Percentiles rank a stretch among this genome's conserved stretches.
These are phyloP conservation scores for Podosphaera fusca DNA, from an alignment of 2,329 filamentous ascomycete species.

Conservation along the genomic window DNA sequence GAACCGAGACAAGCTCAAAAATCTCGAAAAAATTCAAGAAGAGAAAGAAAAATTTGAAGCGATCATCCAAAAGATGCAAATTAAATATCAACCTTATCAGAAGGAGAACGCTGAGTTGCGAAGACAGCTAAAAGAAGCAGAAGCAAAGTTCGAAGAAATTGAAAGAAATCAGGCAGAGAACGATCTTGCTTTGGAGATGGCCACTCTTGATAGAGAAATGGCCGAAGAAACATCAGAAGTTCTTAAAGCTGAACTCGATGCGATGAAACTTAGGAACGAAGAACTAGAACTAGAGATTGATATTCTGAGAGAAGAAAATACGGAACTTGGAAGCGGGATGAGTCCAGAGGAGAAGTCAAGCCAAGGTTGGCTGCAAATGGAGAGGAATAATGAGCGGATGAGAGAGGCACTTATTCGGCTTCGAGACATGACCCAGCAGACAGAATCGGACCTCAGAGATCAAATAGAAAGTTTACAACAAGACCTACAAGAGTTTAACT, in stretches of 20 bases:
- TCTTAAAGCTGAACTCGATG: conserved; percentile 57
- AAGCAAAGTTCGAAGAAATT: conserved; percentile 42
- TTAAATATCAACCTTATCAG: conserved; percentile 68
- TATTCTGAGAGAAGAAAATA: conserved; percentile 67
- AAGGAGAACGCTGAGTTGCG: conserved; percentile 57
- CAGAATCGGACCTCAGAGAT: conserved; percentile 55
- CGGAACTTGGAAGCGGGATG: conserved; percentile 64
- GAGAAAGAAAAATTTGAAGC: conserved; percentile 59
- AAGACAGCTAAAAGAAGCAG: conserved; percentile 54
- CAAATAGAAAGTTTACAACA: conserved; percentile 54
- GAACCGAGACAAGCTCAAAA: conserved; percentile 65
- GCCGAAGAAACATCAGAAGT: conserved; percentile 80
- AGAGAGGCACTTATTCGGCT: conserved; percentile 66
- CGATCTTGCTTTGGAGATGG: conserved; percentile 66
- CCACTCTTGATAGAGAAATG: conserved; percentile 81
- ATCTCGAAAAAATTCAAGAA: conserved; percentile 49
- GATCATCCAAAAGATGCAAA: conserved; percentile 77
- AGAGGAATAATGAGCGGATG: conserved; percentile 70
- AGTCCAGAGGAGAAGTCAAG: conserved; percentile 69
- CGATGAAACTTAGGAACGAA: conserved; percentile 51
- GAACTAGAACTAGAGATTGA: conserved; percentile 78
- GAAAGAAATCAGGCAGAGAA: conserved; percentile 62
- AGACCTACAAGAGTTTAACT: conserved; percentile 44
- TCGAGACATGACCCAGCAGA: conserved; percentile 67
- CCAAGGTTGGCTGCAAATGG: conserved; percentile 76